These are phyloP conservation scores for Debaryomyces singareniensis DNA, from an alignment of 1,139 yeast species.

Conservation along the genomic window DNA sequence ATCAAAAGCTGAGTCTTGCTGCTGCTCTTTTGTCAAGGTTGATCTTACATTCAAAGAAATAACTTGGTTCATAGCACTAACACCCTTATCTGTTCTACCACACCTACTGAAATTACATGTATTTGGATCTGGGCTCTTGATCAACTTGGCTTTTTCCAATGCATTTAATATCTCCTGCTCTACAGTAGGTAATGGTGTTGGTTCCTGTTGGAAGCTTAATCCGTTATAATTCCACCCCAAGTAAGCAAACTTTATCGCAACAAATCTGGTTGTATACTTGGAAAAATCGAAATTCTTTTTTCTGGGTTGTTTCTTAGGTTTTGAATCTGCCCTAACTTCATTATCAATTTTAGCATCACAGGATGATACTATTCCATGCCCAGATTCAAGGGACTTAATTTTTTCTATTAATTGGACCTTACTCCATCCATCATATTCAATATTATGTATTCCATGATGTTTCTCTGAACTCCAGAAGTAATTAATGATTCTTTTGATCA, in stretches of 20 bases:
- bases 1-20: conserved; percentile 52
- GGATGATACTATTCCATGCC: too few relatives aligned
- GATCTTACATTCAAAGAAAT: conserved; percentile 77
- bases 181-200: conserved; percentile 79
- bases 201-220: conserved; percentile 69
- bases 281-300: conserved; percentile 60
- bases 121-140: conserved; percentile 55
- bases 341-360: too few relatives aligned
- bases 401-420: conserved; percentile 45
- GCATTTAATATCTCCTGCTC: conserved; percentile 75
- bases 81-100: conserved; percentile 96
- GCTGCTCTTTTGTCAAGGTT: conserved; percentile 49
- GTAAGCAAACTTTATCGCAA: conserved; percentile 81
- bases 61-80: conserved; percentile 94
- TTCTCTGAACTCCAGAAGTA: conserved; percentile 10
- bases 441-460: conserved; percentile 3
- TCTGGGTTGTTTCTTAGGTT: conserved; percentile 11
- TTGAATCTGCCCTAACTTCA: background rate
- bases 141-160: conserved; percentile 57
- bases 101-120: conserved; percentile 77
- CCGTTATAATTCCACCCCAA: conserved; percentile 95
- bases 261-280: conserved; percentile 57
- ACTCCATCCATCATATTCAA: conserved; percentile 43
- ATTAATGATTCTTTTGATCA: conserved; percentile 22
- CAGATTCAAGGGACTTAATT: conserved; percentile 47